phyloP scores from a whole-genome alignment of 805 yeast genomes.

The Spathaspora passalidarum region DNA sequence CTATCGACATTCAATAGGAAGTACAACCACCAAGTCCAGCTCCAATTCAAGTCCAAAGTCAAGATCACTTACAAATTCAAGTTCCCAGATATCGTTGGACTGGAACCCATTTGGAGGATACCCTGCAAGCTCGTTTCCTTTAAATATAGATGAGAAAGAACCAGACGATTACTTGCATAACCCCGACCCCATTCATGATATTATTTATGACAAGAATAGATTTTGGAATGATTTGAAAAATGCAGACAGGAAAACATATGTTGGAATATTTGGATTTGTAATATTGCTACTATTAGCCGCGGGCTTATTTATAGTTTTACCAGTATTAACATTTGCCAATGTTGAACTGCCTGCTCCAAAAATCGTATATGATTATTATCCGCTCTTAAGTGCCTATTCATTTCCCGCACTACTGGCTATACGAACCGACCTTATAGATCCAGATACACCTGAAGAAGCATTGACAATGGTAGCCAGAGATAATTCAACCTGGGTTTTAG shows the following conservation, averaged over 20 bases:
- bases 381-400: conserved; percentile 42
- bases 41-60: not conserved
- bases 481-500: conserved; percentile 33
- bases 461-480: conserved; percentile 16
- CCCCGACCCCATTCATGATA: conserved; percentile 94
- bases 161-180: conserved; percentile 93
- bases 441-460: conserved; percentile 35
- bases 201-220: conserved; percentile 71
- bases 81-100: not conserved
- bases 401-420: conserved; percentile 35
- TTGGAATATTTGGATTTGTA: conserved; percentile 60
- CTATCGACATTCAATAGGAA: not conserved
- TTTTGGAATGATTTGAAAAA: conserved; percentile 60
- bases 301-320: conserved; percentile 72
- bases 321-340: conserved; percentile 73
- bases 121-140: conserved; percentile 92
- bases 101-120: conserved; percentile 98
- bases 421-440: conserved; percentile 32
- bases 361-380: conserved; percentile 26
- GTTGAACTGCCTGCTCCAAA: conserved; percentile 22
- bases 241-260: conserved; percentile 59
- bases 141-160: conserved; percentile 89
- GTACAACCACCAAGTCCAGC: not conserved
- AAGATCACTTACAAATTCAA: not conserved
- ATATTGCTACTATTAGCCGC: conserved; percentile 57